These are phyloP conservation scores for Barnettozyma sucrosica DNA, from an alignment of 805 yeast genomes.

Conservation along the genomic window DNA sequence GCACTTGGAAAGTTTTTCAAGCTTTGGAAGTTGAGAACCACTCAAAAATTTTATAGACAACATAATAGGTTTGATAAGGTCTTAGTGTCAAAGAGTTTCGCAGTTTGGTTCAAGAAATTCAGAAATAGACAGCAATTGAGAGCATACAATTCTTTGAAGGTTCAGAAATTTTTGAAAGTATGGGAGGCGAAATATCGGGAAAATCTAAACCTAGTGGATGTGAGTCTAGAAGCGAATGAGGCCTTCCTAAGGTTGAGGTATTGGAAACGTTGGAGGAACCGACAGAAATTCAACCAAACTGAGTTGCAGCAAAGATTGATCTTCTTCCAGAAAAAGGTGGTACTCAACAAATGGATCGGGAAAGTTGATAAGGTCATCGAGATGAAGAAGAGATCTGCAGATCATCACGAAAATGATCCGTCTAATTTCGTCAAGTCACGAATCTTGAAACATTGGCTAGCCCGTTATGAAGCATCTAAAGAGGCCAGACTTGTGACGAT, in stretches of 20 bases:
- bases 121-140: background rate
- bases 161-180: background rate
- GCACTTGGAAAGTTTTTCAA: slow-evolving; percentile 1
- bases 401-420: background rate
- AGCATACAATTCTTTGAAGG: background rate
- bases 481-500: slow-evolving; percentile 3
- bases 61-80: slow-evolving; percentile 5
- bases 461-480: background rate
- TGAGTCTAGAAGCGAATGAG: slow-evolving; percentile 12
- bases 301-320: slow-evolving; percentile 8
- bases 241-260: slow-evolving; percentile 16
- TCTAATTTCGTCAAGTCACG: background rate
- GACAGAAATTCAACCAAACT: background rate
- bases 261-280: slow-evolving; percentile 18
- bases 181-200: slow-evolving; percentile 10
- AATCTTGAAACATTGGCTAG: slow-evolving; percentile 1
- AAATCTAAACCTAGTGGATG: slow-evolving; percentile 7
- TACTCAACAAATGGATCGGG: slow-evolving; percentile 6
- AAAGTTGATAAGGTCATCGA: background rate
- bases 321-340: slow-evolving; percentile 2
- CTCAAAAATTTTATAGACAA: background rate
- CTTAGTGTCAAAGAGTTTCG: background rate
- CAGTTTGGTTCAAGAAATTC: slow-evolving; percentile 1
- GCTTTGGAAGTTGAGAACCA: slow-evolving; percentile 11
- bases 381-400: background rate